Evolutionary conservation across 148 eudicot species (phyloP).

Genomic region (Cornus kousa): DNA sequence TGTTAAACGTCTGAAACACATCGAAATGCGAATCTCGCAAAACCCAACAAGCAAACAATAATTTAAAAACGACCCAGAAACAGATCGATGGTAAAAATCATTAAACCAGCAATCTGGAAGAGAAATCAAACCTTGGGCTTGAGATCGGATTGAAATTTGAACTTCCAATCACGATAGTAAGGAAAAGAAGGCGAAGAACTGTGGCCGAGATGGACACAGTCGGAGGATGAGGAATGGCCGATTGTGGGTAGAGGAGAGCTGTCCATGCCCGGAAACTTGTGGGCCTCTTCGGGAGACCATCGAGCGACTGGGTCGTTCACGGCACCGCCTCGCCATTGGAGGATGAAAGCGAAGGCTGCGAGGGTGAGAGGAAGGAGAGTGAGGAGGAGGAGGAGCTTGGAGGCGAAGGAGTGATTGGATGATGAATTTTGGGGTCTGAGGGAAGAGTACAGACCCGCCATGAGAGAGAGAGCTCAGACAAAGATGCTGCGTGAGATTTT

Average conservation of each 20-base stretch:
- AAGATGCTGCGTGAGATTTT: background rate
- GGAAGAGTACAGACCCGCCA: constrained; percentile 59
- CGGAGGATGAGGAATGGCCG: constrained; percentile 36
- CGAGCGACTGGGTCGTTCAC: constrained; percentile 70
- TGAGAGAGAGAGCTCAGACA: constrained; percentile 11
- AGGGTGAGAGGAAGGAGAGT: constrained; percentile 76
- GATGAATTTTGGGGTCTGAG: constrained; percentile 38
- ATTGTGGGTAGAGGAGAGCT: constrained; percentile 49
- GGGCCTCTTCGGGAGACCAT: constrained; percentile 61
- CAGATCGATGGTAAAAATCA: constrained; percentile 23
- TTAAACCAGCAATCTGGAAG: background rate
- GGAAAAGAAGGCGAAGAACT: constrained; percentile 55
- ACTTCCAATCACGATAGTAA: constrained; percentile 73
- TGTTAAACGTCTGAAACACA: background rate
- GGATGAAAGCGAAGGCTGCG: constrained; percentile 76
- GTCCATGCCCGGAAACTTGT: constrained; percentile 76
- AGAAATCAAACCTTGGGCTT: constrained; percentile 63
- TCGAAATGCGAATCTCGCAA: constrained; percentile 14
- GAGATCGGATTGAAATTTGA: constrained; percentile 57
- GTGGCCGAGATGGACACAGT: constrained; percentile 47
- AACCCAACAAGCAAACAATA: constrained; percentile 13
- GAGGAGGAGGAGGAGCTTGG: constrained; percentile 68
- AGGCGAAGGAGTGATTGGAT: constrained; percentile 45
- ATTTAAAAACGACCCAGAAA: constrained; percentile 12
- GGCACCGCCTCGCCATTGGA: constrained; percentile 94